Evolutionary conservation across 495 filamentous ascomycete genomes (phyloP).

Genomic region (Xylaria acuta): DNA sequence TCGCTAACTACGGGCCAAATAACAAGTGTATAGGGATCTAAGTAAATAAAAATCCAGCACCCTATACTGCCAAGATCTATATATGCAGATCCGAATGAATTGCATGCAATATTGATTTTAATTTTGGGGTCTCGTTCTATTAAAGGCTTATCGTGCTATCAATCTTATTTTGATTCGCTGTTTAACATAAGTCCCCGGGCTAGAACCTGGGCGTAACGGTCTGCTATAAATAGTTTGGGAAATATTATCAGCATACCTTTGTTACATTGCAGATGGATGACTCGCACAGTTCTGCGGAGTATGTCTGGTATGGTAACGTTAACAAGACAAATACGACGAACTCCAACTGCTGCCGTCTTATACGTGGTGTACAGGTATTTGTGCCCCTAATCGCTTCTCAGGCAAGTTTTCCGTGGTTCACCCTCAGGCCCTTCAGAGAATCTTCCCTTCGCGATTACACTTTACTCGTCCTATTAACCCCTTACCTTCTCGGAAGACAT

Average conservation of each 20-base stretch:
- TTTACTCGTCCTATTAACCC: too few species aligned
- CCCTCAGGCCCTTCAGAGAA: neutral
- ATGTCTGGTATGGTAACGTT: neutral
- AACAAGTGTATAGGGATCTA: neutral
- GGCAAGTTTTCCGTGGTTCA: neutral
- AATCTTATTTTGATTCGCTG: neutral
- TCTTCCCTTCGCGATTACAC: neutral
- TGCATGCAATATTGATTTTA: neutral
- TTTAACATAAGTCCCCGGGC: neutral
- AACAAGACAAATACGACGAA: neutral
- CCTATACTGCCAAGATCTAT: neutral
- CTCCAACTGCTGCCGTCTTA: neutral
- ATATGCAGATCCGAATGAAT: slow-evolving; percentile 3
- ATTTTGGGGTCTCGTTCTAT: neutral
- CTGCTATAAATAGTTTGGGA: neutral
- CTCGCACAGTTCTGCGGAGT: neutral
- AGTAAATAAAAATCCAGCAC: neutral
- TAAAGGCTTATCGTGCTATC: slow-evolving; percentile 7
- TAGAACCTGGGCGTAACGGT: neutral
- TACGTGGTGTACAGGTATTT: neutral
- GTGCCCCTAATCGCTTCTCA: neutral
- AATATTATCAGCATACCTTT: neutral
- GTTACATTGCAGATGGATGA: neutral
- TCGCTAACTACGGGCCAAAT: neutral
- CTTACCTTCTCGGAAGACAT: neutral